Conservation (phyloP, 768 basidiomycete species). For the Boletales sp. region DNA sequence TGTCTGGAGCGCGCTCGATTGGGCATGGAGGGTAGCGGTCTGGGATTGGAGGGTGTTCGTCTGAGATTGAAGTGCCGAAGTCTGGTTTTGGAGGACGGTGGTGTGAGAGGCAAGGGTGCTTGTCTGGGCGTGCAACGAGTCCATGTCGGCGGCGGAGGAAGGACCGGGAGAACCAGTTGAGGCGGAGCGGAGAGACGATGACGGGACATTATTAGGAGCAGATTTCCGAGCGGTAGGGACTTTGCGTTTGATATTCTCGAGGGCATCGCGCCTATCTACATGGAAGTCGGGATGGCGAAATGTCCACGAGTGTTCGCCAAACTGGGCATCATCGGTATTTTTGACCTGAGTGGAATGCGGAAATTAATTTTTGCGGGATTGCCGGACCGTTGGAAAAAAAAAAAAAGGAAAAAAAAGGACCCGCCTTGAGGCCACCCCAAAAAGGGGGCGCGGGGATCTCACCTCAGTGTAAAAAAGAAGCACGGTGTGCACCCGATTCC, state of each 20-base stretch:
- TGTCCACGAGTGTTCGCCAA: conserved; percentile 56
- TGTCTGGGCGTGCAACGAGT: conserved; percentile 28
- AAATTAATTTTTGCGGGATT: conserved; percentile 1
- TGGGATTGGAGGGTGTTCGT: too few relatives aligned
- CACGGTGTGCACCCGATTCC: conserved; percentile 12
- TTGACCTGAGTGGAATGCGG: conserved; percentile 51
- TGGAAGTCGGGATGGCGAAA: conserved; percentile 54
- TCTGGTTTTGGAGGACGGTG: conserved; percentile 27
- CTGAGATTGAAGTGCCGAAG: conserved; percentile 24
- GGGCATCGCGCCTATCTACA: conserved; percentile 47
- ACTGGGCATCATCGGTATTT: conserved; percentile 78
- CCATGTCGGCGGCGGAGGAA: conserved; percentile 19
- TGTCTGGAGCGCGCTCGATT: too few relatives aligned
- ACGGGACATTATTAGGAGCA: conserved; percentile 22
- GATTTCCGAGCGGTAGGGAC: conserved; percentile 39
- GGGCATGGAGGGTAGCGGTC: too few relatives aligned
- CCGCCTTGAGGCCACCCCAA: conserved; percentile 11
- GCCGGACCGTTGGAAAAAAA: background rate
- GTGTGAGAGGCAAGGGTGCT: conserved; percentile 28
- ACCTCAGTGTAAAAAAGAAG: conserved; percentile 8
- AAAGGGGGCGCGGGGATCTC: conserved; percentile 12
- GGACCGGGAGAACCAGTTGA: conserved; percentile 29
- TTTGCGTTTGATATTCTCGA: conserved; percentile 67
- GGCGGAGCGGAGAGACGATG: conserved; percentile 24
- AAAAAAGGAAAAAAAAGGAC: background rate